Base-by-base conservation (phyloP, 2,329 filamentous ascomycete genomes). In the Alternaria sp. region DNA sequence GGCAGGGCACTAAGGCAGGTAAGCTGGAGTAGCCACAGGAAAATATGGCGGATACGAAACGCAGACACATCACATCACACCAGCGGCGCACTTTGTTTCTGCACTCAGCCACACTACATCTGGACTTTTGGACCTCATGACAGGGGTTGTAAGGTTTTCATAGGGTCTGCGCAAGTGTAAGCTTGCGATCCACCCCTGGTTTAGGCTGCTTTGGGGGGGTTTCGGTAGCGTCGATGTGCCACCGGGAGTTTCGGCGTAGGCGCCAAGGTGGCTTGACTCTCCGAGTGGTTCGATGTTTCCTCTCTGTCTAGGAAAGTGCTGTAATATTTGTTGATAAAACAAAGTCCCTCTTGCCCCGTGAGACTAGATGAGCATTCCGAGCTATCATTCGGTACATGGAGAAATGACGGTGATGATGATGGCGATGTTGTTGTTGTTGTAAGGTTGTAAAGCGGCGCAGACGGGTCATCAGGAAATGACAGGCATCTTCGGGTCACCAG, bases 71-170 rank as follows among this genome's bases (percentile, higher is more conserved):
- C 46, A 36, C 30, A 25, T 34, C 46, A 32, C 18, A 22, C 38
- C 18, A 28, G n/a, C 20, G 40, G 41, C 40, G 38, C 30, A 54
- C 27, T 10, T 32, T 41, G 18, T 9, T 54, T 57, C 48, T 38
- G 32, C 28, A 54, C 68, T 66, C 59, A 68, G 68, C 68, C 68
- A 70, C 66, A 61, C 54, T 43, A 32, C 46, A 11, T 50, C 46
- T 50, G 46, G 46, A 40, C 59, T 60, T 69, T 52, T 63, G 59
- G 60, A 63, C 61, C 16, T 51, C 22, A 53, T 8, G 5, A 50
- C 30, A 50, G 14, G 46, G 46, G 46, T 22, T n/a, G 46, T n/a
- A 50, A 36, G 32, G 46, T 50, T 50, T 38, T 28, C 18, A 18
- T 32, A 57, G 32, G 43, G 48, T 20, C 32, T 20, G 36, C 30